Evolutionary conservation across 2,329 filamentous ascomycete species (phyloP).

Genomic region (Apiospora koreana): DNA sequence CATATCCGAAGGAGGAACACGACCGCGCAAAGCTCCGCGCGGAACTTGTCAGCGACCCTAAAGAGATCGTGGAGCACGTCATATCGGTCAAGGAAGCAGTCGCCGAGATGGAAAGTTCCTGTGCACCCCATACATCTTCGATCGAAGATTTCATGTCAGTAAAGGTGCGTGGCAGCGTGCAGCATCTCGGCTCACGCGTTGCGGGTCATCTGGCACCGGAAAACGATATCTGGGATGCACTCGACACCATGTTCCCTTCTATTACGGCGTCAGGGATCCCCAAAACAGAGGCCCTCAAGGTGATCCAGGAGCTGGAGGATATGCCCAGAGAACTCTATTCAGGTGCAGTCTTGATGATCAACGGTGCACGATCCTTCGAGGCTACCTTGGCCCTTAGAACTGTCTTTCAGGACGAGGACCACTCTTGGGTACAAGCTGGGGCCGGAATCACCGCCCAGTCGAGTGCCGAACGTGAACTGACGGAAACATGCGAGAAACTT

Average conservation of each 20-base stretch:
- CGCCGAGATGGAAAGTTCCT: slow-evolving; percentile 19
- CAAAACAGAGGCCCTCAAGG: slow-evolving; percentile 17
- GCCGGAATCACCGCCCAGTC: slow-evolving; percentile 20
- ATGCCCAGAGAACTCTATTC: slow-evolving; percentile 22
- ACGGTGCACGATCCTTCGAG: too few species aligned
- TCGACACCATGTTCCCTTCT: slow-evolving; percentile 22
- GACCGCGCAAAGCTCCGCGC: too few species aligned
- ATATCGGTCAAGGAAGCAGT: too few species aligned
- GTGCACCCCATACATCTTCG: slow-evolving; percentile 14
- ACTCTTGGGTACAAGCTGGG: too few species aligned
- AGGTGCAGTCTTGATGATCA: slow-evolving; percentile 19
- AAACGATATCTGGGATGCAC: slow-evolving; percentile 21
- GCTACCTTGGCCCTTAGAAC: too few species aligned
- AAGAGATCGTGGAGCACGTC: too few species aligned
- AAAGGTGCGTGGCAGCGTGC: slow-evolving; percentile 18
- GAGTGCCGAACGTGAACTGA: slow-evolving; percentile 20
- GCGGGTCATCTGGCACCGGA: slow-evolving; percentile 13
- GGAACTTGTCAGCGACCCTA: too few species aligned
- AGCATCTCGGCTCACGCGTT: slow-evolving; percentile 23
- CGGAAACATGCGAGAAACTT: slow-evolving; percentile 22
- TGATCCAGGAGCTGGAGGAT: slow-evolving; percentile 17
- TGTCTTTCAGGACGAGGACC: too few species aligned
- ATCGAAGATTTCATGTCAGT: slow-evolving; percentile 23
- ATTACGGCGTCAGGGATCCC: slow-evolving; percentile 24
- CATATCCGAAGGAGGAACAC: not conserved